A percentile compares a stretch with the other conserved stretches of the same genome.
phyloP scores from a whole-genome alignment of 2,329 filamentous ascomycete species.

The Neofusicoccum ribis region DNA sequence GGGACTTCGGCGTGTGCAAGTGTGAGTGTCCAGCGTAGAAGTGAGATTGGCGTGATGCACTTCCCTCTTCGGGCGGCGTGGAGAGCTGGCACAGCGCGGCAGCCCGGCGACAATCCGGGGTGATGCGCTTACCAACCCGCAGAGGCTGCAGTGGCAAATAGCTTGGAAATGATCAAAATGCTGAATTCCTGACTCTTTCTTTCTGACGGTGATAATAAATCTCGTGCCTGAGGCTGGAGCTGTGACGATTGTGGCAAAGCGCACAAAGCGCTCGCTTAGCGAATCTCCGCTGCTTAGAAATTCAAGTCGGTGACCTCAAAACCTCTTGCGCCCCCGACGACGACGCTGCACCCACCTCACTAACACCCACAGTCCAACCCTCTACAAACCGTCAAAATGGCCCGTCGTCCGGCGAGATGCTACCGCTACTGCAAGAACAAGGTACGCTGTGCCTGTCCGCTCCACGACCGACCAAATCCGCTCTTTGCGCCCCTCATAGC shows the following conservation, averaged over 20 bases:
- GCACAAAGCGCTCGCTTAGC: constrained; percentile 18
- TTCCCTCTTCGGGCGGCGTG: neutral
- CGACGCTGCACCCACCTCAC: constrained; percentile 6
- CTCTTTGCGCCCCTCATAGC: neutral
- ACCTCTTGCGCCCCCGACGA: constrained; percentile 18
- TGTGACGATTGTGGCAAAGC: constrained; percentile 18
- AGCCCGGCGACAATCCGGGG: neutral
- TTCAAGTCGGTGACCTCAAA: constrained; percentile 20
- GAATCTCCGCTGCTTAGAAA: constrained; percentile 20
- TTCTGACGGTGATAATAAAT: neutral
- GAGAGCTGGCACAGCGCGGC: neutral
- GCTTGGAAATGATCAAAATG: neutral
- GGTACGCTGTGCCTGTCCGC: constrained; percentile 57
- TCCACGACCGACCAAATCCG: neutral
- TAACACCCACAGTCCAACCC: constrained; percentile 43
- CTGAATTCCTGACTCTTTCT: neutral
- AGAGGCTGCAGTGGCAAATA: neutral
- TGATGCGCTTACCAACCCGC: neutral
- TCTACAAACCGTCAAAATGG: constrained; percentile 79
- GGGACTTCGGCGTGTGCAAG: neutral
- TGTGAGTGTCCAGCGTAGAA: neutral
- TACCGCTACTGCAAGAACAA: constrained; percentile 99
- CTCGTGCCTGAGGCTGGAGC: neutral
- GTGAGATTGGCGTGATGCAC: neutral
- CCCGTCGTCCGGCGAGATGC: constrained; percentile 98